phyloP scores from a whole-genome alignment of 2,329 filamentous ascomycete species.

The Gyromitra esculenta region DNA sequence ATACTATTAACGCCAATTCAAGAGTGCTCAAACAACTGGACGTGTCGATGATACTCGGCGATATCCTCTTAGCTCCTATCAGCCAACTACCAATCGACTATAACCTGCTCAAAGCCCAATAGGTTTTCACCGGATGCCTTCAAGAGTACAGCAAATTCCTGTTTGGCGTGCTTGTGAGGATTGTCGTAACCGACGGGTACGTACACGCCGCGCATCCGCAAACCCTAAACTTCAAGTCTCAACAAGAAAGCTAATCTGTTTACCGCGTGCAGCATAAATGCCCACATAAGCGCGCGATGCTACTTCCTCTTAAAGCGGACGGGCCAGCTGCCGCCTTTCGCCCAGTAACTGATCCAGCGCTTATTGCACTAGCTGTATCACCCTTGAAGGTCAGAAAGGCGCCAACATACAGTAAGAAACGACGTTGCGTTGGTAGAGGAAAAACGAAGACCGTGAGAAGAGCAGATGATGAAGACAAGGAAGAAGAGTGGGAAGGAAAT shows the following conservation, averaged over 20 bases:
- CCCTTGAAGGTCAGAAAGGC: not conserved
- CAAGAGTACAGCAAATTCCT: constrained; percentile 7
- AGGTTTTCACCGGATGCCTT: not conserved
- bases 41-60: not conserved
- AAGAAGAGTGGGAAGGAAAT: not conserved
- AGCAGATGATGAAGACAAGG: not conserved
- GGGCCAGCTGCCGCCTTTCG: not conserved
- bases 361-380: not conserved
- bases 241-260: constrained; percentile 8
- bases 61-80: not conserved
- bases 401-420: constrained; percentile 10
- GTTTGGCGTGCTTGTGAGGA: constrained; percentile 32
- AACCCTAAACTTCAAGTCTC: not conserved
- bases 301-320: constrained; percentile 7
- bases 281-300: constrained; percentile 4
- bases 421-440: not conserved
- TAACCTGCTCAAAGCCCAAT: not conserved
- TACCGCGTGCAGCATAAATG: constrained; percentile 3
- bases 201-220: not conserved
- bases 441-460: not conserved
- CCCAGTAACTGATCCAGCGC: not conserved
- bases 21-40: not conserved
- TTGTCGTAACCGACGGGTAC: constrained; percentile 9
- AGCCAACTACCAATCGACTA: not conserved
- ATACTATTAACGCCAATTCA: not conserved